A percentile compares a stretch with the other conserved stretches of the same genome.
Evolutionary conservation across 2,329 filamentous ascomycete genomes (phyloP).

Genomic region (Orbilia brochopaga): DNA sequence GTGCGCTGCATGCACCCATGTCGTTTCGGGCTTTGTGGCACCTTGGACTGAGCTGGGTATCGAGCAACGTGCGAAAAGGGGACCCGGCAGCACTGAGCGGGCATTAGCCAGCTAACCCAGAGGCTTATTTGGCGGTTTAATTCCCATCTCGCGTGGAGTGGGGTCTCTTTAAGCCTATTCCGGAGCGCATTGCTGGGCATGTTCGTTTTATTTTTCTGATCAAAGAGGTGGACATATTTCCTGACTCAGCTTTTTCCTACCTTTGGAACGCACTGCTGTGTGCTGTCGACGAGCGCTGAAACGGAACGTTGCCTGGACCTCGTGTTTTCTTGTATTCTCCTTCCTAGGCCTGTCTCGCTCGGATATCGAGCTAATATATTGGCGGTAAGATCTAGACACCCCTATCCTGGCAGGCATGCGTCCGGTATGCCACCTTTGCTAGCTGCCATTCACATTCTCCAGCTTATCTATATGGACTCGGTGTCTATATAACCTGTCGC

Average conservation of each 20-base stretch:
- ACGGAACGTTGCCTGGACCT: background rate
- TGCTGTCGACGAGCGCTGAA: constrained; percentile 13
- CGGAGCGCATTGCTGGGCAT: background rate
- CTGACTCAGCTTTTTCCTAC: constrained; percentile 6
- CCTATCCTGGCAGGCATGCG: background rate
- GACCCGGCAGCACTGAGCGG: background rate
- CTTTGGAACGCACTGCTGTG: constrained; percentile 14
- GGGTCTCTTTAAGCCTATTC: constrained; percentile 21
- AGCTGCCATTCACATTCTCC: constrained; percentile 7
- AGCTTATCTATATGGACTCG: constrained; percentile 3
- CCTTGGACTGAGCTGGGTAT: constrained; percentile 12
- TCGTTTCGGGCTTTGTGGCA: constrained; percentile 7
- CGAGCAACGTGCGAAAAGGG: constrained; percentile 7
- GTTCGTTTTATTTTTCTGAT: constrained; percentile 16
- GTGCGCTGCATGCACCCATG: background rate
- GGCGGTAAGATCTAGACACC: constrained; percentile 21
- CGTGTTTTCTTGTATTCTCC: background rate
- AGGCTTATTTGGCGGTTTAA: constrained; percentile 1
- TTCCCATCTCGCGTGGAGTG: constrained; percentile 44
- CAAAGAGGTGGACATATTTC: constrained; percentile 36
- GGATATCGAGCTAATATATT: constrained; percentile 15
- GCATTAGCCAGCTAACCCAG: constrained; percentile 13
- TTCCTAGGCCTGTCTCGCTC: constrained; percentile 4
- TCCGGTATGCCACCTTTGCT: background rate
- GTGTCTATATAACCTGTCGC: constrained; percentile 12